Base-by-base conservation (phyloP, 495 filamentous ascomycete genomes). In the Lasiosphaeria ovina region DNA sequence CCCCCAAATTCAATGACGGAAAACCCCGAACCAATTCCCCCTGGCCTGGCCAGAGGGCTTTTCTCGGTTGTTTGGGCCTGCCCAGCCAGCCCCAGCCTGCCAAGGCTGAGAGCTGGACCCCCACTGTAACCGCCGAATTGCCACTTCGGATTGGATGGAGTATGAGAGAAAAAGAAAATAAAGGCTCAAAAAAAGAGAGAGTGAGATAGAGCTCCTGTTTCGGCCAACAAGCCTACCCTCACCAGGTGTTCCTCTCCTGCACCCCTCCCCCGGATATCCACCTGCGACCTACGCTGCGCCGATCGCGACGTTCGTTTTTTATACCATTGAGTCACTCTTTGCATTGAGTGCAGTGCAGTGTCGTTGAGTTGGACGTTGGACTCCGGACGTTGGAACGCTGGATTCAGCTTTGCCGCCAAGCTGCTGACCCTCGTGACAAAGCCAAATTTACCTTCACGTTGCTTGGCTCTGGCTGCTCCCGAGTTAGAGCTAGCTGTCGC, bases 71-170 rank as follows among this genome's bases (percentile, higher is more conserved):
- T 61, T 65, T 47, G 44, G 44, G 52, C 51, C 44, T n/a, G 44
- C 38, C 38, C 38, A 42, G 38, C 38, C 3, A 12, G 62, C 36
- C 8, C 47, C 54, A 49, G 34, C 53, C 4, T 36, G 55, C 59
- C 63, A 62, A 57, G 53, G 34, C 33, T 12, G 4, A 51, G 45
- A 10, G 32, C 47, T 61, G 58, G 58, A 14, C 51, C 57, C 53
- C 54, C 59, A 55, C 57, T 53, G 48, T 35, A 45, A 60, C 54
- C 52, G 32, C 9, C n/a, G 44, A 34, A 35, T 40, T 60, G 59
- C 60, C 44, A 57, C n/a, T 57, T 40, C 33, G 64, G 64, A 62
- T 66, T 66, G 64, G 64, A 50, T 35, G 56, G 56, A 32, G 12
- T 1, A 38, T 17, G 31, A 4, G 52, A n/a, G 34, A 54, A 54